Conservation (phyloP, 1,284 basidiomycete genomes). For the Ceratobasidium papillatum region DNA sequence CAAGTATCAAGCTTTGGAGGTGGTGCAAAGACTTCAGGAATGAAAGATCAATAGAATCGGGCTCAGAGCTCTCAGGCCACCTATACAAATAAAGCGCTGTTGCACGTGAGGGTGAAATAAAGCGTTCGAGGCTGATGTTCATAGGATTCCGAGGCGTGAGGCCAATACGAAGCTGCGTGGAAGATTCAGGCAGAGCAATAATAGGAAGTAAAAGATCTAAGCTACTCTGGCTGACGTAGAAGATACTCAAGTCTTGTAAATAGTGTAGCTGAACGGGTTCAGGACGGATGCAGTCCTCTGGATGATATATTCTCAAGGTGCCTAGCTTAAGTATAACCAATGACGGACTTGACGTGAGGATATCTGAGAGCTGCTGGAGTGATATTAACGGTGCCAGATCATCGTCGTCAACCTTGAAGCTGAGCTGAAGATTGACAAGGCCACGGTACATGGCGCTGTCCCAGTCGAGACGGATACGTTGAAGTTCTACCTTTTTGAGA, state of each 20-base stretch:
- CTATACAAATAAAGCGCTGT: not conserved
- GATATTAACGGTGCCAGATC: not conserved
- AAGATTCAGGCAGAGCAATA: not conserved
- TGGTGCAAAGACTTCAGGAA: not conserved
- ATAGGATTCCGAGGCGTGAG: not conserved
- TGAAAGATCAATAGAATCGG: not conserved
- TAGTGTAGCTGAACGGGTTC: not conserved
- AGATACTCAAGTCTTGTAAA: not conserved
- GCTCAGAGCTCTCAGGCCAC: not conserved
- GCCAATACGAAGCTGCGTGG: not conserved
- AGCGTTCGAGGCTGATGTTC: not conserved
- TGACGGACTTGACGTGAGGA: not conserved
- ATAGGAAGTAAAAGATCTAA: not conserved
- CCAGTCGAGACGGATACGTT: not conserved
- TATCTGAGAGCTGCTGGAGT: not conserved
- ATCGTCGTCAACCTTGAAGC: not conserved
- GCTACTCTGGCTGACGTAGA: not conserved
- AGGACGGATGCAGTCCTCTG: not conserved
- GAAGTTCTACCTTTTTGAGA: not conserved
- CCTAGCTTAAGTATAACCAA: not conserved
- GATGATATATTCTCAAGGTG: not conserved
- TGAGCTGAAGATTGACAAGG: not conserved
- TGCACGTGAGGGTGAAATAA: not conserved
- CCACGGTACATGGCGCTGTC: not conserved
- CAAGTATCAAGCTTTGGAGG: not conserved